Evolutionary conservation across 305 asterid genomes (phyloP), one percentile per base, ranked within the genome.

Genomic region (Withania somnifera): DNA sequence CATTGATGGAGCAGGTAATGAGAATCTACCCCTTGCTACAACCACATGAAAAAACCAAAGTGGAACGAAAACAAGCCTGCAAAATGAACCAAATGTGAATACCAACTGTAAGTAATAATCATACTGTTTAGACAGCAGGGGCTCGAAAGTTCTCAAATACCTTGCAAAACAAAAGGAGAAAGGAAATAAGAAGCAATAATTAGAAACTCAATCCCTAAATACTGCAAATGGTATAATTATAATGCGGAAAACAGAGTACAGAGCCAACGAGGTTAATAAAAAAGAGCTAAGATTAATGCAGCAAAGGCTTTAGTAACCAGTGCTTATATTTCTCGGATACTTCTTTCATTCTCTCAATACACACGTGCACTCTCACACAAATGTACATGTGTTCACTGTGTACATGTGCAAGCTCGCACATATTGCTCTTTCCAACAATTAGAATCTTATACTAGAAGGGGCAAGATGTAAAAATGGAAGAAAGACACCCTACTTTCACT

Each of bases 1-100:
- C 91, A 89, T 90, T 78, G 98, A 89, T 82, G 99, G 99, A 85
- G 99, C 98, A 71, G 99, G 99, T 84, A 94, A 90, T 79, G 98
- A 94, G 95, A 94, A 96, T 88, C 99, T 91, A 82, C 98, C 98
- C 89, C 98, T 90, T 66, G 98, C 97, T 82, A 93, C 96, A 78
- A 94, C 97, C 40, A 90, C 93, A 86, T 96, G 99, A 91, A 96
- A 96, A 87, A 89, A 82, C 98, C 98, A 96, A 66, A 96, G 89
- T 56, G 98, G 98, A 82, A 90, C 83, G 83, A 94, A 96, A 82
- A 92, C 80, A 85, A 87, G 84, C 99, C 99, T 94, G 91, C 87
- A 82, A 85, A 81, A 80, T 47, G 73, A 64, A 77, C 61, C 32
- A 47, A 14, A 24, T 24, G 22, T 71, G 40, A 45, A 47, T 45